Evolutionary conservation across 768 basidiomycete genomes (phyloP), one percentile per base, ranked within the genome.

Genomic region (Porpolomopsis calyptriformis): DNA sequence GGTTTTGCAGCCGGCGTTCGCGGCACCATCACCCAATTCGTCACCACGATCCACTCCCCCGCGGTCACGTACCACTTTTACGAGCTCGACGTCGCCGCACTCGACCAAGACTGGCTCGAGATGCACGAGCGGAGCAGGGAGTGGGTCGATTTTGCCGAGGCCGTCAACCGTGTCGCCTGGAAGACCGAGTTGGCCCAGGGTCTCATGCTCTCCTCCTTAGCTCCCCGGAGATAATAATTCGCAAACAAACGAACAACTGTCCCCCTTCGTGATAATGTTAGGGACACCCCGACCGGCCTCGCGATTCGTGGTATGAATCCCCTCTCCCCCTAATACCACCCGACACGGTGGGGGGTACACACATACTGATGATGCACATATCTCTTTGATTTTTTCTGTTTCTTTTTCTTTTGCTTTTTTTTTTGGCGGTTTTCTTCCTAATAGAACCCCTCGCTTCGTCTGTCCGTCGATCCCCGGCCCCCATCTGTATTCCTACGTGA

Each of bases 121-220:
- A 68, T 75, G 56, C 72, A 78, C 53, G 87, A 91, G 67, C 78
- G 88, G 50, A 72, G 70, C 61, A 68, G 88, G 55, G 88, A 90
- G 67, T 89, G 85, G 86, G 86, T 91, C 55, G 86, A 89, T 63
- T 88, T 82, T 56, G 77, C 80, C 37, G 88, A 90, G 66, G 88
- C 88, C 12, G 65, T 77, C 52, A 66, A 71, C 56, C 69, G 88
- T 54, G 60, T 91, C 33, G 73, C 79, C 49, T 91, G 88, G 88
- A 91, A 91, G 60, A 66, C 74, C n/a, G 88, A 91, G 66, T 73
- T 91, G 36, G 76, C 78, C 6, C 82, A 85, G 60, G 87, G 80
- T 42, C 71, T 90, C 43, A 70, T 72, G 55, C 69, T 82, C 24
- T 88, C 80, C 24, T 78, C 85, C 9, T 63, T 88, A 49, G 84